Conservation (phyloP, 2,329 filamentous ascomycete species). For the Botrytis deweyae region DNA sequence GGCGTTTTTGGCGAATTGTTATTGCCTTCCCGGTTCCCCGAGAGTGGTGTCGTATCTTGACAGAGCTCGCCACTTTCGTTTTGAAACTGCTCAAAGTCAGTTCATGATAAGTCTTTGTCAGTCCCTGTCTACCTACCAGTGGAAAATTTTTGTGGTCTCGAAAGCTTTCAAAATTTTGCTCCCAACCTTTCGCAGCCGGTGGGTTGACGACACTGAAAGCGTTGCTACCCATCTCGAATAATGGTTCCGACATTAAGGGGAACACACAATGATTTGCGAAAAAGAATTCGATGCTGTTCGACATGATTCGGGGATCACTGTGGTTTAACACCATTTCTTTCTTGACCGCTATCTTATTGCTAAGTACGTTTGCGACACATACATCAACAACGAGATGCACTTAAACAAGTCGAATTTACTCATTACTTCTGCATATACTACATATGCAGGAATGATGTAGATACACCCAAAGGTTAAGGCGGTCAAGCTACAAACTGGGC, state of each 20-base stretch:
- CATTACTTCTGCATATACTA: slow-evolving; percentile 25
- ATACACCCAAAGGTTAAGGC: slow-evolving; percentile 20
- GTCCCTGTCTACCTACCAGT: slow-evolving; percentile 23
- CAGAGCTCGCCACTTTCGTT: slow-evolving; percentile 29
- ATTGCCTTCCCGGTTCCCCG: slow-evolving; percentile 12
- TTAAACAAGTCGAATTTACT: slow-evolving; percentile 27
- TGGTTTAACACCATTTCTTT: slow-evolving; percentile 37
- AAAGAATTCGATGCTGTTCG: slow-evolving; percentile 36
- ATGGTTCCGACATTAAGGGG: slow-evolving; percentile 29
- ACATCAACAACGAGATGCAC: slow-evolving; percentile 29
- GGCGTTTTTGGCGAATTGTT: slow-evolving; percentile 21
- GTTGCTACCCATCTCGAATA: slow-evolving; percentile 38
- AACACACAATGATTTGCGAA: slow-evolving; percentile 31
- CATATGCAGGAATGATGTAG: slow-evolving; percentile 29
- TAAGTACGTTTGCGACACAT: slow-evolving; percentile 32
- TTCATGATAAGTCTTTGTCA: neutral
- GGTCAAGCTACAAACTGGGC: slow-evolving; percentile 22
- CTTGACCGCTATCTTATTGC: slow-evolving; percentile 34
- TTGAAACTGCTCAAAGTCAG: slow-evolving; percentile 30
- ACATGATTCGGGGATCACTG: slow-evolving; percentile 35
- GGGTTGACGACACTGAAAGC: slow-evolving; percentile 34
- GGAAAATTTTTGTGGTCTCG: slow-evolving; percentile 29
- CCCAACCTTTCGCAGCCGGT: slow-evolving; percentile 28
- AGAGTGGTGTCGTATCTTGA: slow-evolving; percentile 24
- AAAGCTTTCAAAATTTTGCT: slow-evolving; percentile 32